These are phyloP conservation scores for Tuber calosporum DNA, from an alignment of 495 filamentous ascomycete genomes.

Conservation along the genomic window DNA sequence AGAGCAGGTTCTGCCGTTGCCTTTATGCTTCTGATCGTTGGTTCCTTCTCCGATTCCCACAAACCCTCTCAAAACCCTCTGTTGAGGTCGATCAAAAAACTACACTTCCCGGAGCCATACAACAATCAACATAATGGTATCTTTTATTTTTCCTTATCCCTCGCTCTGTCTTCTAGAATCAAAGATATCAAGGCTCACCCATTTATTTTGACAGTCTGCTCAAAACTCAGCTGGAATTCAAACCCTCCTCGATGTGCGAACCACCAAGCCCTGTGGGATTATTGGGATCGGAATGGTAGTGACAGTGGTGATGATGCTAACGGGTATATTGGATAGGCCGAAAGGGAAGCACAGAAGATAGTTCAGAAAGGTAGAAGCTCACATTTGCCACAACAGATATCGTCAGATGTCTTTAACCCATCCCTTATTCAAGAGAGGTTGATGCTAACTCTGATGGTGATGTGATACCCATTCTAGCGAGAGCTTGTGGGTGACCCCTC, in stretches of 20 bases:
- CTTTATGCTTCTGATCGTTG: background rate
- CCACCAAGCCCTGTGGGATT: slow-evolving; percentile 7
- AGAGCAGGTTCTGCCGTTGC: slow-evolving; percentile 11
- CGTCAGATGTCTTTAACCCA: slow-evolving; percentile 1
- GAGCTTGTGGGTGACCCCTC: slow-evolving; percentile 38
- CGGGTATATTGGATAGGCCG: slow-evolving; percentile 55
- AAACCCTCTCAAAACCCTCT: background rate
- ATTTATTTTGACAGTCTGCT: slow-evolving; percentile 59
- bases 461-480: slow-evolving; percentile 21
- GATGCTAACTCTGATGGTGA: slow-evolving; percentile 10
- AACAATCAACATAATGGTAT: slow-evolving; percentile 35
- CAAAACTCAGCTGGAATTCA: slow-evolving; percentile 98
- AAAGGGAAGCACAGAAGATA: slow-evolving; percentile 98
- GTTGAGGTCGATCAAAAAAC: slow-evolving; percentile 24
- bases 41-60: background rate
- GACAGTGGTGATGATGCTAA: slow-evolving; percentile 16
- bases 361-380: slow-evolving; percentile 75
- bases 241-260: slow-evolving; percentile 91
- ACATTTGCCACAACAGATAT: background rate
- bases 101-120: slow-evolving; percentile 17
- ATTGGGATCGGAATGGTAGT: background rate
- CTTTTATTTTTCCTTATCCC: too few species aligned
- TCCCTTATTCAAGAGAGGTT: background rate
- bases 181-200: background rate
- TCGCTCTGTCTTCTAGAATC: background rate